Conservation (phyloP, 2,329 filamentous ascomycete genomes). For the Gaeumannomyces tritici region DNA sequence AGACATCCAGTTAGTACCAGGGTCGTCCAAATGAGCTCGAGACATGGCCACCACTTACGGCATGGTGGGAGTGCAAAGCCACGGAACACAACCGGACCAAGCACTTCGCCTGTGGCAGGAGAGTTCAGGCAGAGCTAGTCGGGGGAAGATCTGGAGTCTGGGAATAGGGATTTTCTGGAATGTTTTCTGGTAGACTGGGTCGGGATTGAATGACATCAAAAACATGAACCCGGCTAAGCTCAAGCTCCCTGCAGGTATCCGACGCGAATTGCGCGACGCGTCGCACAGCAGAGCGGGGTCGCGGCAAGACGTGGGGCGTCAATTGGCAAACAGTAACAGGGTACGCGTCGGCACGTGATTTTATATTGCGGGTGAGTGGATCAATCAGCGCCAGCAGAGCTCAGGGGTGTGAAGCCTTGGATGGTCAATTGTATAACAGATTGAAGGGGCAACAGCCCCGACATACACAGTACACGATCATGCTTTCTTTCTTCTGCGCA, state of each 20-base stretch:
- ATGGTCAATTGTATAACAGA: too few relatives aligned
- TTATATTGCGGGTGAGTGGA: neutral
- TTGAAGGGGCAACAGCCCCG: too few relatives aligned
- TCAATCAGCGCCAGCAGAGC: too few relatives aligned
- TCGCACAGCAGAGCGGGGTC: neutral
- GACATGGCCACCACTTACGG: neutral
- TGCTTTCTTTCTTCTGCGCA: conserved; percentile 1
- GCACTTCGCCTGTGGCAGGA: neutral
- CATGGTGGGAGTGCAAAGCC: neutral
- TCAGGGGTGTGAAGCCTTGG: too few relatives aligned
- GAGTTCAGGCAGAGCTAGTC: too few relatives aligned
- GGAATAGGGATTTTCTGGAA: neutral
- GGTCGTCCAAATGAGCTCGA: neutral
- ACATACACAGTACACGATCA: neutral
- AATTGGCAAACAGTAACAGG: neutral
- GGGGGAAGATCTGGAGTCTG: neutral
- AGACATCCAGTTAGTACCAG: neutral
- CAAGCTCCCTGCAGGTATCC: neutral
- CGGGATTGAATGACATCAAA: neutral
- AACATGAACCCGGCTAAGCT: neutral
- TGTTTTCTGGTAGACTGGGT: too few relatives aligned
- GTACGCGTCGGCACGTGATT: neutral
- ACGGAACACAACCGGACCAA: too few relatives aligned
- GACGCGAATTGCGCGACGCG: neutral
- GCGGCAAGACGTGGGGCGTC: neutral